A percentile compares a stretch with the other conserved stretches of the same genome.
phyloP scores from a whole-genome alignment of 306 rosid genomes.

The Argentina anserina region DNA sequence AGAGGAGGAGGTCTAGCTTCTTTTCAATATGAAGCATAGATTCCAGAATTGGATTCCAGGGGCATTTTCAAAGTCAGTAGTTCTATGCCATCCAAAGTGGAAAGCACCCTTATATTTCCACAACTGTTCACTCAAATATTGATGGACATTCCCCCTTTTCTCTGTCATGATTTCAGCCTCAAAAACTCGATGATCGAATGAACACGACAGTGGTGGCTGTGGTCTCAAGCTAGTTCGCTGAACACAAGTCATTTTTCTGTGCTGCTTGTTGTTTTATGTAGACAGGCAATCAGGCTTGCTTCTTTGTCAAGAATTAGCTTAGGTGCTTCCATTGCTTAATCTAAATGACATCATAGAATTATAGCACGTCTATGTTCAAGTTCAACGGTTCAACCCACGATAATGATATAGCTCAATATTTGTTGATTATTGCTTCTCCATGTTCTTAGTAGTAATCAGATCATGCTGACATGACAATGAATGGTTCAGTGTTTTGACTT shows the following conservation, averaged over 20 bases:
- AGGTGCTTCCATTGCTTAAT: background rate
- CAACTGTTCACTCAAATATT: constrained; percentile 9
- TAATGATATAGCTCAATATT: background rate
- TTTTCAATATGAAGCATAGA: constrained; percentile 71
- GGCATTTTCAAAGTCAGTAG: background rate
- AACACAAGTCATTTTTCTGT: constrained; percentile 67
- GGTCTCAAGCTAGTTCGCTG: constrained; percentile 36
- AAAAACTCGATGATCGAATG: constrained; percentile 50
- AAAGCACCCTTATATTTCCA: constrained; percentile 14
- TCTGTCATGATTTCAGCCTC: constrained; percentile 41
- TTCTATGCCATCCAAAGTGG: constrained; percentile 8
- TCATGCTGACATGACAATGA: background rate
- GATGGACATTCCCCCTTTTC: background rate
- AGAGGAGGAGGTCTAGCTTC: constrained; percentile 70
- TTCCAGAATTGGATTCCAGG: constrained; percentile 65
- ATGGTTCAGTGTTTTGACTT: background rate
- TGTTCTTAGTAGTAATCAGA: background rate
- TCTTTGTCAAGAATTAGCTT: constrained; percentile 1
- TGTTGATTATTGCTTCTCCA: background rate
- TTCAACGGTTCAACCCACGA: background rate
- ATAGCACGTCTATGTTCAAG: background rate
- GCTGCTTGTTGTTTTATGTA: background rate
- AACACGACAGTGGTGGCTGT: constrained; percentile 42
- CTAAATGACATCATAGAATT: background rate
- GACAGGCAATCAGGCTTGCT: constrained; percentile 14